Evolutionary conservation across 2,329 filamentous ascomycete species (phyloP), one percentile per base, ranked within the genome.

Genomic region (Coniosporium tulheliwenetii): DNA sequence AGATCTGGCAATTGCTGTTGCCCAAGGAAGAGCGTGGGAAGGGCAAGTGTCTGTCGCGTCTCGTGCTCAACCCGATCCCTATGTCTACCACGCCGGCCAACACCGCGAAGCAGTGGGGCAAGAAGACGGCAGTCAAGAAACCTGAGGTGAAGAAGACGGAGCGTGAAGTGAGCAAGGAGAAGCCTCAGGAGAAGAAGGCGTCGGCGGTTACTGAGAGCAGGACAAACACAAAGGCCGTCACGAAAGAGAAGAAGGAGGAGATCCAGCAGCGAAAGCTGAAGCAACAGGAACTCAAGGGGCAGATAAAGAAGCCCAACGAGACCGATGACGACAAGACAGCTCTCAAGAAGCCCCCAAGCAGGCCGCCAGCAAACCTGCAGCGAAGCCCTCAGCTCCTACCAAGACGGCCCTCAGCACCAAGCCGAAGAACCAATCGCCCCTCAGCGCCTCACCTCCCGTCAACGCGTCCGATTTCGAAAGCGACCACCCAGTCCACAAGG

Each of bases 1-100:
- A 70, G 50, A 58, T 74, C 14, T 80, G 76, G 75, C 75, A 80
- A 57, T 64, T 64, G 47, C 60, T 80, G 43, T 62, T 79, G 41
- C 73, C 73, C 7, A 67, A 67, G 49, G 66, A 73, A 39, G 74
- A 79, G 50, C 67, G 75, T 46, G 71, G 71, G 36, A 76, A 78
- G 51, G 75, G 75, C 38, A 77, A 71, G 45, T 64, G 67, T 33
- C 58, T 79, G 30, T 79, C 76, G 35, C 69, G 69, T 41, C 64
- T 78, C 43, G 70, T 75, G 44, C 63, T 77, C 32, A 31, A 37
- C 14, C 12, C 10, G 16, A 26, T 26, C 19, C 19, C 19, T 26
- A 26, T 26, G 19, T 7, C 36, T 15, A 29, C 30, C n/a, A 14
- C 30, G 26, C 15, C 15, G 30, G 30, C 8, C 10, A 1, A 8